Conservation (phyloP, 129 eudicot species). For the Deinandra increscens region DNA sequence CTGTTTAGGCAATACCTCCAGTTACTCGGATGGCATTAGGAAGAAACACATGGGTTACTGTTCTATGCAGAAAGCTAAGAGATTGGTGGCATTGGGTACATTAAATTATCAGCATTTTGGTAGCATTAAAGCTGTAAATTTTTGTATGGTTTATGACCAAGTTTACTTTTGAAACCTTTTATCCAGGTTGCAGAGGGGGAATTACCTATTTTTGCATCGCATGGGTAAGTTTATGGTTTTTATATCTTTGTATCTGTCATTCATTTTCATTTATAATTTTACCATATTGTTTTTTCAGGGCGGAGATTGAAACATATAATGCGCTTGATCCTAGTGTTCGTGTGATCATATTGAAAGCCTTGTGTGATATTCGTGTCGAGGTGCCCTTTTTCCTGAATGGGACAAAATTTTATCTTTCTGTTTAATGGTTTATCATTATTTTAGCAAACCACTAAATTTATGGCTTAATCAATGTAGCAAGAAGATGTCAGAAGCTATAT, state of each 20-base stretch:
- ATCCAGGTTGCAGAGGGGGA: slow-evolving; percentile 97
- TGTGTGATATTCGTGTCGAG: slow-evolving; percentile 98
- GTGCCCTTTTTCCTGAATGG: slow-evolving; percentile 31
- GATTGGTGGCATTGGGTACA: slow-evolving; percentile 99
- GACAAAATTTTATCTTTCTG: not conserved
- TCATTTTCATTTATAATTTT: slow-evolving; percentile 20
- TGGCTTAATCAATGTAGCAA: slow-evolving; percentile 60
- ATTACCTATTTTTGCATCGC: slow-evolving; percentile 84
- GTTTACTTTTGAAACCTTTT: slow-evolving; percentile 6
- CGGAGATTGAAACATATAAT: slow-evolving; percentile 80
- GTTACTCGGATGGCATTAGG: slow-evolving; percentile 85
- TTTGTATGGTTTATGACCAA: not conserved
- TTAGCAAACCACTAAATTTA: slow-evolving; percentile 14
- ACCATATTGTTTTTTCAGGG: slow-evolving; percentile 36
- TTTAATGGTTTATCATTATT: not conserved
- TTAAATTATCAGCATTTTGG: not conserved
- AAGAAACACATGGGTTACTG: slow-evolving; percentile 85
- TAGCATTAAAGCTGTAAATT: not conserved
- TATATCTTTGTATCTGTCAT: slow-evolving; percentile 12
- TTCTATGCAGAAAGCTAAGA: slow-evolving; percentile 86
- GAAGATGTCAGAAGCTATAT: slow-evolving; percentile 86
- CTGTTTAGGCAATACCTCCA: slow-evolving; percentile 84
- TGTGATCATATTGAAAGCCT: slow-evolving; percentile 83
- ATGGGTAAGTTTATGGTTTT: slow-evolving; percentile 59
- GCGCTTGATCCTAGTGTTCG: slow-evolving; percentile 81